Base-by-base conservation (phyloP, 2,329 filamentous ascomycete species). In the Raffaelea deltoideospora region DNA sequence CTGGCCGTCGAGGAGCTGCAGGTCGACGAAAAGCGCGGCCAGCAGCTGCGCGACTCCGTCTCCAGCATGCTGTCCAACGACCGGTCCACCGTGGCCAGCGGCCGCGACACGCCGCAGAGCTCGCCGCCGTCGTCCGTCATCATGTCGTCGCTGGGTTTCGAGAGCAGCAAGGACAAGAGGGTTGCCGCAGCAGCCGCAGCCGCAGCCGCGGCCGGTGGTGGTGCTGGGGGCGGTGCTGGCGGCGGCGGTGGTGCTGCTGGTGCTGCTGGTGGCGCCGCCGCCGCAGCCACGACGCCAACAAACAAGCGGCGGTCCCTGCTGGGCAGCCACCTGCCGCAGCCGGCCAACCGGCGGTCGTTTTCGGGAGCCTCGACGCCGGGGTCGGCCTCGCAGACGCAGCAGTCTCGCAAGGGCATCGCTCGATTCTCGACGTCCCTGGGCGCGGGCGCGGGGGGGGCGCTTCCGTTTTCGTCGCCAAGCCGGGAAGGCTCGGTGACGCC, bases 31-130 rank as follows among this genome's bases (percentile, higher is more conserved):
- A 28, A 27, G 11, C 70, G 68, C 44, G 76, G 72, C 36, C 81
- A 86, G 50, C 81, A 88, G 47, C 65, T 95, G 34, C 74, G 88
- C 33, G 88, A 96, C 54, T 95, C 88, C 0, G 79, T 96, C 39
- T 95, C 87, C 0, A 95, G 83, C 47, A 84, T 95, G 56, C 65
- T 93, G 4, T 92, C 84, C 2, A 82, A 82, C 46, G 85, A 92
- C 50, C 70, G 74, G 36, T 86, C 82, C 2, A 71, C 77, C 3
- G 59, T 72, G 10, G 76, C 69, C 43, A 88, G 82, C 48, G 69
- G 72, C 33, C 59, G 76, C 32, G 84, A 79, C 24, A 83, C 79
- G 0, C 79, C 79, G 0, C 74, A 76, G 32, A 83, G 74, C 58
- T 75, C 71, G 17, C 71, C 71, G 8, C 69, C 71, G 4, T 75